phyloP scores from a whole-genome alignment of 169 alveolate species.

The Eimeria sp. region DNA sequence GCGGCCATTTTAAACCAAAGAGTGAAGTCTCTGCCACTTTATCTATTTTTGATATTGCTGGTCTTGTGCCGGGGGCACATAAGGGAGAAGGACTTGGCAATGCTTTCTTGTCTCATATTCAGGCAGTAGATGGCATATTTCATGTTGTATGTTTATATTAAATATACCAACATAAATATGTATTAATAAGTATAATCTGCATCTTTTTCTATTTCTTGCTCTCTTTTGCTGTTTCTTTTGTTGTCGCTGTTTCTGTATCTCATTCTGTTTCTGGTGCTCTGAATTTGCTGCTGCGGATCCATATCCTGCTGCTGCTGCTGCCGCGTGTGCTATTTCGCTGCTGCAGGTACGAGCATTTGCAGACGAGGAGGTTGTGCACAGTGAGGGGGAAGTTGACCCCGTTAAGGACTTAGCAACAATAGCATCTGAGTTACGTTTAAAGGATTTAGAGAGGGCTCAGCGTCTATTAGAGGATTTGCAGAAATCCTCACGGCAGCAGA shows the following conservation, averaged over 20 bases:
- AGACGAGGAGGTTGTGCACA: constrained; percentile 98
- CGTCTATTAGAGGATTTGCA: constrained; percentile 95
- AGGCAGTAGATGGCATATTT: constrained; percentile 98
- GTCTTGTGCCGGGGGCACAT: constrained; percentile 99
- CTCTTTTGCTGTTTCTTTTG: too few relatives aligned
- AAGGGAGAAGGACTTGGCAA: constrained; percentile 99
- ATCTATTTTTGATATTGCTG: constrained; percentile 99
- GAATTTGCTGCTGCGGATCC: too few relatives aligned
- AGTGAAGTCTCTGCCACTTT: constrained; percentile 97
- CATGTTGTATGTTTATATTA: constrained; percentile 95
- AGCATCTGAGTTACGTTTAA: constrained; percentile 96
- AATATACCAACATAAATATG: too few relatives aligned
- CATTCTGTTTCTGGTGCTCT: neutral
- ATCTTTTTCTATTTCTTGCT: too few relatives aligned
- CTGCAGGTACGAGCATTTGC: constrained; percentile 97
- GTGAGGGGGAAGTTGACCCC: constrained; percentile 99
- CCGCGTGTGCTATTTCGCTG: neutral
- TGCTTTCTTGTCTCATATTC: constrained; percentile 98
- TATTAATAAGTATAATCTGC: neutral
- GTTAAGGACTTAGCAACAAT: constrained; percentile 98
- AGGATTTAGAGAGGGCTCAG: constrained; percentile 95
- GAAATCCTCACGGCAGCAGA: constrained; percentile 94
- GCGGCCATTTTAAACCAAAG: constrained; percentile 97
- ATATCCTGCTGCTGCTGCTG: neutral
- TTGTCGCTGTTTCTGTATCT: neutral